Percentiles rank a stretch among this genome's conserved stretches.
These are phyloP conservation scores for Heritiera littoralis DNA, from an alignment of 345 rosid species.

Conservation along the genomic window DNA sequence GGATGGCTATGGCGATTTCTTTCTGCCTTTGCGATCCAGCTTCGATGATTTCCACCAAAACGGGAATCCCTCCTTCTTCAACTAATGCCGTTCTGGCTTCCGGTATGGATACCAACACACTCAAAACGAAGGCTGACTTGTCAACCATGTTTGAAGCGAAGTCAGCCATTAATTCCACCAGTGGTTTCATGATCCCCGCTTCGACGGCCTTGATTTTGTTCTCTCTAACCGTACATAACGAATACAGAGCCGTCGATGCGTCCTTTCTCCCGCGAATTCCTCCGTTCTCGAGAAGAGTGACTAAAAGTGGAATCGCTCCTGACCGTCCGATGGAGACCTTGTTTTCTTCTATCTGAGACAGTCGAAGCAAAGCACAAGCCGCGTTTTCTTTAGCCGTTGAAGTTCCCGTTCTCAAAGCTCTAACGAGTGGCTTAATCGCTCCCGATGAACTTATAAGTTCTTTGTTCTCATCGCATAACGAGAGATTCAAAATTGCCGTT, in stretches of 20 bases:
- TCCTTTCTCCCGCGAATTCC: constrained; percentile 84
- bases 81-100: constrained; percentile 77
- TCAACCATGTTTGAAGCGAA: constrained; percentile 95
- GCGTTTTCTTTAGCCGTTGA: constrained; percentile 87
- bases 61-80: constrained; percentile 90
- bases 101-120: constrained; percentile 48
- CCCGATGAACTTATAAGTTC: constrained; percentile 69
- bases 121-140: constrained; percentile 80
- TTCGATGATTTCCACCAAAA: constrained; percentile 85
- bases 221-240: constrained; percentile 74
- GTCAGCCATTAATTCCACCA: constrained; percentile 94
- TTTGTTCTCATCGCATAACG: constrained; percentile 94
- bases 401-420: constrained; percentile 70
- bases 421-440: constrained; percentile 80
- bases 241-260: constrained; percentile 89
- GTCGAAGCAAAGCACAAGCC: constrained; percentile 85
- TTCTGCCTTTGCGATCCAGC: constrained; percentile 85
- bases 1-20: constrained; percentile 70
- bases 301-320: constrained; percentile 76
- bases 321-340: constrained; percentile 87
- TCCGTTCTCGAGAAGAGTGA: constrained; percentile 66
- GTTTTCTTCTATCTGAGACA: constrained; percentile 81
- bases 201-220: constrained; percentile 82
- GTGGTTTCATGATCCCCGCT: constrained; percentile 76
- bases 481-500: constrained; percentile 84